These are phyloP conservation scores for Candida glucosophila DNA, from an alignment of 1,139 yeast species.

Conservation along the genomic window DNA sequence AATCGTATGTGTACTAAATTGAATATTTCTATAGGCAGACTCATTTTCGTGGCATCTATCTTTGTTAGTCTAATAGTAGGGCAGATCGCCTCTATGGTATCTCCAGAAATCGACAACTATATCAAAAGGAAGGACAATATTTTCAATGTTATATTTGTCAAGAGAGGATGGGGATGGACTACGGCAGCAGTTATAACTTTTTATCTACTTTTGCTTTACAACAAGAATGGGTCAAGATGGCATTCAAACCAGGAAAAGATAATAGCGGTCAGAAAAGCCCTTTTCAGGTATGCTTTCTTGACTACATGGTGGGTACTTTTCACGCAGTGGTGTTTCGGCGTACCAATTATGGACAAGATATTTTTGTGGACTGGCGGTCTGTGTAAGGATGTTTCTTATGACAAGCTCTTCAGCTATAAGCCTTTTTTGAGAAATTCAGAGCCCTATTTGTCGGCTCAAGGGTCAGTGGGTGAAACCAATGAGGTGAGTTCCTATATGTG, in stretches of 20 bases:
- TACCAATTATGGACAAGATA: constrained; percentile 83
- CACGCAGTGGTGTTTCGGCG: constrained; percentile 83
- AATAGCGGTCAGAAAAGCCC: constrained; percentile 12
- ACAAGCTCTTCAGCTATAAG: constrained; percentile 4
- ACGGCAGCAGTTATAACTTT: constrained; percentile 27
- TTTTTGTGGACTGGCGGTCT: constrained; percentile 78
- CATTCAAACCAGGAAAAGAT: constrained; percentile 4
- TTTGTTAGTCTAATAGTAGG: constrained; percentile 24
- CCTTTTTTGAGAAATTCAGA: constrained; percentile 1
- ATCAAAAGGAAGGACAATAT: constrained; percentile 59
- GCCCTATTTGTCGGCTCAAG: constrained; percentile 2
- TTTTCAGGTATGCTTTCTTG: constrained; percentile 37
- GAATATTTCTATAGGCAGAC: constrained; percentile 13
- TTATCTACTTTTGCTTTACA: constrained; percentile 13
- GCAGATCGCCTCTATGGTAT: constrained; percentile 22
- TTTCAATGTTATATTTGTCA: constrained; percentile 68
- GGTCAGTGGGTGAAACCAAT: constrained; percentile 11
- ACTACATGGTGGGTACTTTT: constrained; percentile 77
- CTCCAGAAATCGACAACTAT: constrained; percentile 36
- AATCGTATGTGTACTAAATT: constrained; percentile 5
- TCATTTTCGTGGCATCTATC: constrained; percentile 20
- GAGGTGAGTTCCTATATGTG: constrained; percentile 44
- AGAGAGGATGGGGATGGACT: constrained; percentile 94
- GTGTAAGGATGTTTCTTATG: constrained; percentile 34
- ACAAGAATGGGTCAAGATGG: constrained; percentile 7